A percentile compares a stretch with the other conserved stretches of the same genome.
These are phyloP conservation scores for Euphorbia pulcherrima DNA, from an alignment of 345 rosid species.

Conservation along the genomic window DNA sequence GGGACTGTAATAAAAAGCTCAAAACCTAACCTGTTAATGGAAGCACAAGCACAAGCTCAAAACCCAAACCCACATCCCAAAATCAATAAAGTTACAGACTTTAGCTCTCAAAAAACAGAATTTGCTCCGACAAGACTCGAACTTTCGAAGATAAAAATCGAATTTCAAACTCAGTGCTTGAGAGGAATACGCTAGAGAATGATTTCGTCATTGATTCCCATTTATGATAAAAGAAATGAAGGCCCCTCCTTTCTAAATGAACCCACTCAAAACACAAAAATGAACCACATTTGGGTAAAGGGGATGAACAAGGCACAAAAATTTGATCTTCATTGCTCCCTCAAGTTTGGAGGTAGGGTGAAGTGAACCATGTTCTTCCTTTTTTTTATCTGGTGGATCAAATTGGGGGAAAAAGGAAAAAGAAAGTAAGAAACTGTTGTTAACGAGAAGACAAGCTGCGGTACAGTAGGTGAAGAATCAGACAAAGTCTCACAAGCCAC, in stretches of 20 bases:
- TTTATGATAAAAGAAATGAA: neutral
- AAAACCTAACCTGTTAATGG: conserved; percentile 17
- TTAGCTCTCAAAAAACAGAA: neutral
- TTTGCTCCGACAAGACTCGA: neutral
- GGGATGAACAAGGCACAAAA: neutral
- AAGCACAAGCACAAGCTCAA: conserved; percentile 18
- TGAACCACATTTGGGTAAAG: neutral
- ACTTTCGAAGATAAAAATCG: neutral
- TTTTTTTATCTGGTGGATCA: neutral
- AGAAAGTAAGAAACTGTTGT: too few species aligned
- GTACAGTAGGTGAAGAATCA: neutral
- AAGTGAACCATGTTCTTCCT: neutral
- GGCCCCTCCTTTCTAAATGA: neutral
- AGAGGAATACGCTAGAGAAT: conserved; percentile 17
- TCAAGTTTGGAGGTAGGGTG: neutral
- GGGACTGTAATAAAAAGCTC: conserved; percentile 22
- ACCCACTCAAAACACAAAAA: neutral
- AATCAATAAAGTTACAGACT: neutral
- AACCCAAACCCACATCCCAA: conserved; percentile 4
- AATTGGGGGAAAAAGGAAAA: too few species aligned
- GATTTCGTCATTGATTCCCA: neutral
- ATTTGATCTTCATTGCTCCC: neutral
- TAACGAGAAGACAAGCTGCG: neutral
- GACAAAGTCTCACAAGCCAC: neutral
- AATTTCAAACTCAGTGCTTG: conserved; percentile 16